Percentiles rank a stretch among this genome's conserved stretches.
Conservation (phyloP, 1,284 basidiomycete species). For the Heliocybe sulcata region DNA sequence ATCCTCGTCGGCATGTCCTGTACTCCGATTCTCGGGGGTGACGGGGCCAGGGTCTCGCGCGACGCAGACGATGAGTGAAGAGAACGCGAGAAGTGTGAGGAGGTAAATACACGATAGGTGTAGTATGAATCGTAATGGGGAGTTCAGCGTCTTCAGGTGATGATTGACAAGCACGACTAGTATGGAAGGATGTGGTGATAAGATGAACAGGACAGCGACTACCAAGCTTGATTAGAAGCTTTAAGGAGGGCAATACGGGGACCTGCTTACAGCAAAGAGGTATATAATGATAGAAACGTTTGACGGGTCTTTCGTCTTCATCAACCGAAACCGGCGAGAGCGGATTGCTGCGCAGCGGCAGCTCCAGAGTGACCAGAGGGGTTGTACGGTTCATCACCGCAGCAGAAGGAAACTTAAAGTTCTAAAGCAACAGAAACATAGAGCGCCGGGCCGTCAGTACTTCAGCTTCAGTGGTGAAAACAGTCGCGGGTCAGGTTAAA, state of each 20-base stretch:
- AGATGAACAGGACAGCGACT: conserved; percentile 53
- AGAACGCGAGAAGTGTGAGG: conserved; percentile 59
- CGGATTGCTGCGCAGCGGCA: background rate
- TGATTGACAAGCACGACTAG: conserved; percentile 59
- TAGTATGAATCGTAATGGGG: conserved; percentile 35
- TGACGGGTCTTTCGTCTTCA: background rate
- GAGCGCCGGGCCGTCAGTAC: too few species aligned
- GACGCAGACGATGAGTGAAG: conserved; percentile 65
- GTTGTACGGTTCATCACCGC: background rate
- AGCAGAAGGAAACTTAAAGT: background rate
- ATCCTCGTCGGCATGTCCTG: conserved; percentile 21
- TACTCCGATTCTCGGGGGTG: conserved; percentile 20
- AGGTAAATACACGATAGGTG: conserved; percentile 54
- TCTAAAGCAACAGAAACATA: background rate
- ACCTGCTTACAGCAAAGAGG: conserved; percentile 43
- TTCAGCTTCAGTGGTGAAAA: too few species aligned
- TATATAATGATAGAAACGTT: conserved; percentile 34
- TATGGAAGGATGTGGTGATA: conserved; percentile 68
- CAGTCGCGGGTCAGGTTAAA: too few species aligned
- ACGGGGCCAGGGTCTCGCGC: conserved; percentile 68
- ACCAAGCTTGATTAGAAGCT: conserved; percentile 5
- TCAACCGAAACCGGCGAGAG: background rate
- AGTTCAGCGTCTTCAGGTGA: conserved; percentile 47
- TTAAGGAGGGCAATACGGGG: background rate
- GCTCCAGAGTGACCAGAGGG: background rate